Base-by-base conservation (phyloP, 176 grass and related monocot genomes). In the Rhynchospora breviuscula region DNA sequence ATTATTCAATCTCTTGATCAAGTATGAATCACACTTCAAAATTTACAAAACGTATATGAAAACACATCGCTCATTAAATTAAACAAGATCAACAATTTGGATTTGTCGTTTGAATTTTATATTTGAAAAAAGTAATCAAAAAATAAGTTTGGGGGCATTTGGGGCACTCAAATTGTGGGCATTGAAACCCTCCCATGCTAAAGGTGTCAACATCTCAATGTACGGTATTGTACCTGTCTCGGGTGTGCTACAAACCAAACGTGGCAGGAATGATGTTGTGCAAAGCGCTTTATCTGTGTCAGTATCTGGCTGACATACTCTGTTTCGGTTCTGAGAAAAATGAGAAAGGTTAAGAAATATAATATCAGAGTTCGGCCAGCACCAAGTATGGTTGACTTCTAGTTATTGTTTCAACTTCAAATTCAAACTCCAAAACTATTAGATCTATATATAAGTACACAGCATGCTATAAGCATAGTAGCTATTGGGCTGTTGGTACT, bases 201-300 rank as follows among this genome's bases (percentile, higher is more conserved):
- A 47, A 85, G 64, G 79, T 4, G 58, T 73, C 35, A 3, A 51
- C 22, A 87, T 26, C 13, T 15, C 68, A 74, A 47, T 49, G 63
- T 59, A 17, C 22, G n/a, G 43, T 58, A 68, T 18, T 69, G 81
- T 92, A 99, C 97, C 97, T 99, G 97, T 89, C 86, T 95, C 57
- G 97, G 97, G 79, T 99, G 97, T 2, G 97, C 97, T 88, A 99
- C 97, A 92, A 99, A 96, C 97, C 97, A 99, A 43, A 99, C 97
- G 86, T 99, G 97, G 26, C 97, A 99, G 63, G 91, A 91, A 83
- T 99, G 91, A 71, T 96, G 91, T 61, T 99, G 93, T 44, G 93
- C 96, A 91, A 99, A 99, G 56, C 96, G 91, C 83, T 99, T 99
- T 73, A 99, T 87, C 83, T 84, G 88, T 22, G 93, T 92, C 86